These are phyloP conservation scores for Canavalia gladiata DNA, from an alignment of 306 rosid genomes.

Conservation along the genomic window DNA sequence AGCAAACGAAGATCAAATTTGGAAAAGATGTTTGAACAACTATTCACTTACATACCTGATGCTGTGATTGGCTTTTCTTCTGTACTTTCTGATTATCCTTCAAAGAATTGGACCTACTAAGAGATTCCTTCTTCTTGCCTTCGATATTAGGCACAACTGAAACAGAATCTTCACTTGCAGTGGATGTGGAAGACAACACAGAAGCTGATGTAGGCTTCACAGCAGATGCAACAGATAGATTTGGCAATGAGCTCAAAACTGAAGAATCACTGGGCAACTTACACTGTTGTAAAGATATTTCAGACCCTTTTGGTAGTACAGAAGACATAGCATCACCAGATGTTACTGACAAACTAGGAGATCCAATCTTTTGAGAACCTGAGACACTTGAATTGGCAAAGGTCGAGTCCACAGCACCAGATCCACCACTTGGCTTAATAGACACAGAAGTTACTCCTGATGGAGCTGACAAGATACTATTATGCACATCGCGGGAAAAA, in stretches of 20 bases:
- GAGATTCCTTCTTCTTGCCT: slow-evolving; percentile 60
- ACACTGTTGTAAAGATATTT: slow-evolving; percentile 44
- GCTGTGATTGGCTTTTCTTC: slow-evolving; percentile 63
- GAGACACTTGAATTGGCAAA: slow-evolving; percentile 53
- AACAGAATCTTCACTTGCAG: slow-evolving; percentile 53
- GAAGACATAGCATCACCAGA: slow-evolving; percentile 56
- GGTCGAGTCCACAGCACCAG: slow-evolving; percentile 52
- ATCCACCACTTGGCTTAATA: slow-evolving; percentile 60
- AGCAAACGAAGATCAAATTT: slow-evolving; percentile 5
- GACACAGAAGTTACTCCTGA: slow-evolving; percentile 57
- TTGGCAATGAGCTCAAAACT: slow-evolving; percentile 50
- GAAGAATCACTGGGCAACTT: slow-evolving; percentile 53
- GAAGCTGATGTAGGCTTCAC: slow-evolving; percentile 52
- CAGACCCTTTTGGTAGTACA: slow-evolving; percentile 55
- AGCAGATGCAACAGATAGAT: slow-evolving; percentile 51
- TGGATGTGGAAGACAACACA: slow-evolving; percentile 46
- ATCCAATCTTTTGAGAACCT: slow-evolving; percentile 60
- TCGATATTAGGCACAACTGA: slow-evolving; percentile 55
- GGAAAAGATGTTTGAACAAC: not conserved
- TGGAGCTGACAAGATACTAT: slow-evolving; percentile 50
- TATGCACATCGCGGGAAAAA: slow-evolving; percentile 61
- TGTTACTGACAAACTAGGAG: slow-evolving; percentile 50
- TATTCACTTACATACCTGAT: slow-evolving; percentile 65
- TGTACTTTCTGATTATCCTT: slow-evolving; percentile 68
- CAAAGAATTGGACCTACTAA: slow-evolving; percentile 67